These are phyloP conservation scores for Solanum neorickii DNA, from an alignment of 257 asterid species.

Conservation along the genomic window DNA sequence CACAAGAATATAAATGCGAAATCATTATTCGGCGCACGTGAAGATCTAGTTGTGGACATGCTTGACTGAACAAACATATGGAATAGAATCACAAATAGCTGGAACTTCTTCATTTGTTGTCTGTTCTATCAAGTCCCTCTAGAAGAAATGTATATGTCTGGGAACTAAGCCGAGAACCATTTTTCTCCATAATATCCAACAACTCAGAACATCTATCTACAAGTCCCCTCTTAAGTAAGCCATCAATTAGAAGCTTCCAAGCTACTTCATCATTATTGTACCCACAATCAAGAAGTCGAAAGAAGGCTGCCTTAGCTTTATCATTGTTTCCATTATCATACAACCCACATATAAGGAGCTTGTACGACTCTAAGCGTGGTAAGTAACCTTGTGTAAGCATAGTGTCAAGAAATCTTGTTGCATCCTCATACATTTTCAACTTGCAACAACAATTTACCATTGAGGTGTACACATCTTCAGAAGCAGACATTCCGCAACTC, in stretches of 20 bases:
- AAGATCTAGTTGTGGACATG: not conserved
- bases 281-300: constrained; percentile 40
- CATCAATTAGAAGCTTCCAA: constrained; percentile 72
- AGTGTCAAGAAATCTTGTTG: constrained; percentile 28
- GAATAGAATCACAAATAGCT: not conserved
- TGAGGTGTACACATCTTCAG: constrained; percentile 34
- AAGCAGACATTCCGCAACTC: constrained; percentile 26
- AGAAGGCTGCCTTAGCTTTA: constrained; percentile 38
- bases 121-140: constrained; percentile 31
- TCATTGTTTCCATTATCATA: constrained; percentile 38
- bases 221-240: constrained; percentile 46
- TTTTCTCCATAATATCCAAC: constrained; percentile 40
- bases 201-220: constrained; percentile 39
- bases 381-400: constrained; percentile 34
- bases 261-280: constrained; percentile 66
- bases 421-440: constrained; percentile 39
- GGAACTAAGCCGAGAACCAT: constrained; percentile 39
- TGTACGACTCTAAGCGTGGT: constrained; percentile 43
- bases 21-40: not conserved
- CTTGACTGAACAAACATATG: not conserved
- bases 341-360: constrained; percentile 49
- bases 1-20: not conserved
- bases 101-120: not conserved
- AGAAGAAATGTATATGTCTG: constrained; percentile 46
- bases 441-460: constrained; percentile 49